Evolutionary conservation across 768 basidiomycete species (phyloP).

Genomic region (Psilocybe cubensis): DNA sequence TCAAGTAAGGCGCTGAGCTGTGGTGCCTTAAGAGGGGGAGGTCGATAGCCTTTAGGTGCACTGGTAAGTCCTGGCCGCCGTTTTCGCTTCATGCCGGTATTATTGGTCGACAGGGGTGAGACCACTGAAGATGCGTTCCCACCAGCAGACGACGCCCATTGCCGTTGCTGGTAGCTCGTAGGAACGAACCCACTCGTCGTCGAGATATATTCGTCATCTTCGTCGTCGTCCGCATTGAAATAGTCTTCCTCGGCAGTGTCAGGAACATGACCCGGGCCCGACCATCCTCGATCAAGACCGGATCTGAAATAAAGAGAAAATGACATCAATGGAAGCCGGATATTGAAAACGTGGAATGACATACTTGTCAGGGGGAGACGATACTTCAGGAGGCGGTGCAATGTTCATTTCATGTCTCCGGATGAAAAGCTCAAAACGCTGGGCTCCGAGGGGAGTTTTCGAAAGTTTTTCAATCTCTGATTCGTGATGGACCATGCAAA

Average conservation of each 20-base stretch:
- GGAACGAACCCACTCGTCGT: slow-evolving; percentile 20
- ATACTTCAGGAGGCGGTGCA: slow-evolving; percentile 65
- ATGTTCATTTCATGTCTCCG: slow-evolving; percentile 92
- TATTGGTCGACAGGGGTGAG: slow-evolving; percentile 38
- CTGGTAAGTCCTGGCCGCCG: slow-evolving; percentile 49
- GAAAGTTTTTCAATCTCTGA: slow-evolving; percentile 66
- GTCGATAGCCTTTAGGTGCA: slow-evolving; percentile 51
- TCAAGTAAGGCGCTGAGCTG: slow-evolving; percentile 69
- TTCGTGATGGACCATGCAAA: slow-evolving; percentile 82
- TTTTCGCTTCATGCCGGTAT: slow-evolving; percentile 57
- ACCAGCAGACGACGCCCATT: slow-evolving; percentile 28
- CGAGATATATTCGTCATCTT: slow-evolving; percentile 49
- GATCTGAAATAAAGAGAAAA: slow-evolving; percentile 33
- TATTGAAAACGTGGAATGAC: slow-evolving; percentile 11
- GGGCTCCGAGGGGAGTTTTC: slow-evolving; percentile 59
- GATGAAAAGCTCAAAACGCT: slow-evolving; percentile 74
- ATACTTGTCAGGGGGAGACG: slow-evolving; percentile 53
- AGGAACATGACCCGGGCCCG: slow-evolving; percentile 44
- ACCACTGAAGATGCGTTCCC: slow-evolving; percentile 25
- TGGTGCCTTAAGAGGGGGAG: slow-evolving; percentile 50
- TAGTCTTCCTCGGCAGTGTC: slow-evolving; percentile 91
- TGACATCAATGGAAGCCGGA: slow-evolving; percentile 5
- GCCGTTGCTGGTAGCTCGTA: slow-evolving; percentile 24
- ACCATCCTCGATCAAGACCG: slow-evolving; percentile 44
- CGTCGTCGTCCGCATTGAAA: slow-evolving; percentile 90